These are phyloP conservation scores for Colletotrichum lentis DNA, from an alignment of 2,329 filamentous ascomycete genomes.

Conservation along the genomic window DNA sequence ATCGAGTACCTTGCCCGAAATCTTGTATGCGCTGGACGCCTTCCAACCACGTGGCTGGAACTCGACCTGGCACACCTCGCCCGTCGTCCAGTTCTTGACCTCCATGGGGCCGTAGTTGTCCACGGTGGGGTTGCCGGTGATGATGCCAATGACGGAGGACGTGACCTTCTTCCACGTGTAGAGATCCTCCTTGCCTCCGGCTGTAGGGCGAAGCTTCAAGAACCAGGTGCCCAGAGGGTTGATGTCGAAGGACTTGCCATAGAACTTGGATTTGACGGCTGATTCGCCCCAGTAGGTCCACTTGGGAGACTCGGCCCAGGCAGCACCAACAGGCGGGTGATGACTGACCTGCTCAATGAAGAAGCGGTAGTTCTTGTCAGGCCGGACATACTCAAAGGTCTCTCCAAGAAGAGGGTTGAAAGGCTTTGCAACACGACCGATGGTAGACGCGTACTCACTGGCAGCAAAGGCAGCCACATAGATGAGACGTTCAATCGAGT, in stretches of 20 bases:
- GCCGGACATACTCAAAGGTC: conserved; percentile 94
- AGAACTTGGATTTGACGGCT: conserved; percentile 94
- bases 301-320: conserved; percentile 87
- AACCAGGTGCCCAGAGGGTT: conserved; percentile 98
- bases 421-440: conserved; percentile 94
- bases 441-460: conserved; percentile 96
- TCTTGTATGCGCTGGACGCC: conserved; percentile 87
- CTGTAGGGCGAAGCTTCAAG: conserved; percentile 78
- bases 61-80: conserved; percentile 86
- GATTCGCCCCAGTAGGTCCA: conserved; percentile 99
- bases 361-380: conserved; percentile 97
- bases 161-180: conserved; percentile 99
- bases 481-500: conserved; percentile 90
- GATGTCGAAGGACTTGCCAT: conserved; percentile 96
- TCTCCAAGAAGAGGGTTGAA: conserved; percentile 97
- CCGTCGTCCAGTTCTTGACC: conserved; percentile 96
- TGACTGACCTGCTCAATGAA: conserved; percentile 99
- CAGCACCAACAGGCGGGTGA: conserved; percentile 92
- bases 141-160: conserved; percentile 96
- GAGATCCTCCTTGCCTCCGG: conserved; percentile 80
- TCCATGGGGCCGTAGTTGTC: conserved; percentile 98
- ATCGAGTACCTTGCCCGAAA: conserved; percentile 86
- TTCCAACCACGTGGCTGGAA: conserved; percentile 98
- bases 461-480: conserved; percentile 96
- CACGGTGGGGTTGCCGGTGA: conserved; percentile 94